These are phyloP conservation scores for Ustilago tritici DNA, from an alignment of 1,284 basidiomycete species.

Conservation along the genomic window DNA sequence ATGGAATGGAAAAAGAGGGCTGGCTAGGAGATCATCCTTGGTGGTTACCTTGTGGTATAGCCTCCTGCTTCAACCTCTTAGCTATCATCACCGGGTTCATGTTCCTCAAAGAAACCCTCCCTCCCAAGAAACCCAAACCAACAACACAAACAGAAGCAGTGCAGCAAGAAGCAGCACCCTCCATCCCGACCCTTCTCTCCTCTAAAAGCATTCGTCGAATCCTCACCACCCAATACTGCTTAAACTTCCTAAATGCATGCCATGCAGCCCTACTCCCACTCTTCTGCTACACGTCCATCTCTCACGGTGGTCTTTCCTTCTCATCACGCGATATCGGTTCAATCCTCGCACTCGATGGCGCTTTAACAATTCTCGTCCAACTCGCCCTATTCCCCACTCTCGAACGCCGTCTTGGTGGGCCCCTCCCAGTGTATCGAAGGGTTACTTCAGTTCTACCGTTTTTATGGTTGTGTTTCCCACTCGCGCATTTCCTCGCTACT, in stretches of 20 bases:
- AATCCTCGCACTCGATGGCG: constrained; percentile 52
- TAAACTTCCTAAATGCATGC: constrained; percentile 56
- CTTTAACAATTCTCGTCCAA: constrained; percentile 52
- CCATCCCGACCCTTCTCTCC: constrained; percentile 32
- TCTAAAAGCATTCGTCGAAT: constrained; percentile 48
- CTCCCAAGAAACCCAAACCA: constrained; percentile 24
- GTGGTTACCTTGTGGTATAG: constrained; percentile 69
- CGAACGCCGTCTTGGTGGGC: constrained; percentile 46
- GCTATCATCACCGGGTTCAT: constrained; percentile 64
- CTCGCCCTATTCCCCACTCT: constrained; percentile 49
- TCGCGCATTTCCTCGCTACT: constrained; percentile 45
- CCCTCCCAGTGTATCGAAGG: constrained; percentile 32
- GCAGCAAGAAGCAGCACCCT: constrained; percentile 10
- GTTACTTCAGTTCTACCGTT: constrained; percentile 41
- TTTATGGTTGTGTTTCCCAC: constrained; percentile 48
- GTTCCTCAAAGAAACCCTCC: constrained; percentile 69
- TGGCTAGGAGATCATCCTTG: constrained; percentile 67
- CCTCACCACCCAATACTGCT: constrained; percentile 40
- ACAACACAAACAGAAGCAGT: background rate
- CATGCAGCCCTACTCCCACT: constrained; percentile 55
- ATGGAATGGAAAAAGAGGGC: constrained; percentile 36
- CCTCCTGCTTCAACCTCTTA: constrained; percentile 62
- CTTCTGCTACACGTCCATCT: constrained; percentile 50
- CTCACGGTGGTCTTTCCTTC: constrained; percentile 48
- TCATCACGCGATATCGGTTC: constrained; percentile 48